phyloP scores from a whole-genome alignment of 192 early-diverging fungal genomes.

The Podochytrium sp. region DNA sequence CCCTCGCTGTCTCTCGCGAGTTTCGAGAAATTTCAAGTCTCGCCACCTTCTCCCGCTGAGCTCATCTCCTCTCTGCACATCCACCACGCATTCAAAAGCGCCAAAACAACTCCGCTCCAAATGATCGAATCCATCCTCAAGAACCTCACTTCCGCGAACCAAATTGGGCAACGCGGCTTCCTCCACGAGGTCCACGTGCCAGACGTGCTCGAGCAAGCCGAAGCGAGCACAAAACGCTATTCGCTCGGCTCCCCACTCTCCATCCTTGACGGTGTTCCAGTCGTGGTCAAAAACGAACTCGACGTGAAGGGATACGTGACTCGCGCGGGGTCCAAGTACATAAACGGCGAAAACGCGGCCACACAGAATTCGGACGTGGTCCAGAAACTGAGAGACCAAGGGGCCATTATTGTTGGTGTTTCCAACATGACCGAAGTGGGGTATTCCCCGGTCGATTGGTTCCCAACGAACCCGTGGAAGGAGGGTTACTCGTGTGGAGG shows the following conservation, averaged over 20 bases:
- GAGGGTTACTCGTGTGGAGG: constrained; percentile 63
- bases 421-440: constrained; percentile 78
- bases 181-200: not conserved
- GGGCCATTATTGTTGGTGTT: constrained; percentile 67
- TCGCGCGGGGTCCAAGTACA: constrained; percentile 59
- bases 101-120: constrained; percentile 33
- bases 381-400: constrained; percentile 52
- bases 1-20: no score
- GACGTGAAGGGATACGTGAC: constrained; percentile 56
- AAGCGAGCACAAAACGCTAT: constrained; percentile 58
- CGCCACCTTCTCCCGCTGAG: no score
- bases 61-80: constrained; percentile 22
- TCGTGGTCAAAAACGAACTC: constrained; percentile 73
- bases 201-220: constrained; percentile 42
- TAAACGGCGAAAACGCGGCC: constrained; percentile 52
- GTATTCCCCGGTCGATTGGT: constrained; percentile 50
- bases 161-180: constrained; percentile 1
- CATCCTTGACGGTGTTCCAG: constrained; percentile 71
- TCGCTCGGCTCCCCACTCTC: constrained; percentile 46
- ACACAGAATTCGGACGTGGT: constrained; percentile 55
- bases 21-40: no score
- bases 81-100: constrained; percentile 28
- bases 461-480: constrained; percentile 69
- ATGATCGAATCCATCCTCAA: constrained; percentile 31
- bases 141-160: constrained; percentile 2